These are phyloP conservation scores for Aphanomyces cochlioides DNA, from an alignment of 352 stramenopile species.

Conservation along the genomic window DNA sequence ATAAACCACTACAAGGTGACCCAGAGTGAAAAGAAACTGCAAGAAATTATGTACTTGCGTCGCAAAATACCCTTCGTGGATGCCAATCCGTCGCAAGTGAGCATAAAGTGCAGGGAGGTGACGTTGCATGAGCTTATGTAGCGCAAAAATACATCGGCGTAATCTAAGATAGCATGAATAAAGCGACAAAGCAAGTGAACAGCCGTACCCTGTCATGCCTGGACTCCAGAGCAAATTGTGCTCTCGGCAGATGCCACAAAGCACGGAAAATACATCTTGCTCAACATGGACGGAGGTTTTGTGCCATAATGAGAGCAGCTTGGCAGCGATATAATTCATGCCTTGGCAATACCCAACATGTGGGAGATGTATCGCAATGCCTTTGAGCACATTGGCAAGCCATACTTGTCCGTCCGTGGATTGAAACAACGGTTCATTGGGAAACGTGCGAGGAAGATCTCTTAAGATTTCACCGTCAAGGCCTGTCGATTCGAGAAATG, in stretches of 20 bases:
- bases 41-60: slow-evolving; percentile 48
- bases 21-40: background rate
- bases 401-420: slow-evolving; percentile 49
- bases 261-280: slow-evolving; percentile 59
- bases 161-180: slow-evolving; percentile 36
- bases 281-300: slow-evolving; percentile 37
- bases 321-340: slow-evolving; percentile 82
- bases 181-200: background rate
- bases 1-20: slow-evolving; percentile 63
- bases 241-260: slow-evolving; percentile 49
- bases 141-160: slow-evolving; percentile 68
- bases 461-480: slow-evolving; percentile 74
- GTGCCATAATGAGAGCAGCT: slow-evolving; percentile 50
- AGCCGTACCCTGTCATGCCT: slow-evolving; percentile 71
- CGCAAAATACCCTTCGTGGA: slow-evolving; percentile 74
- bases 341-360: slow-evolving; percentile 81
- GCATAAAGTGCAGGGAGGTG: slow-evolving; percentile 62
- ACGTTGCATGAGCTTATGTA: slow-evolving; percentile 60
- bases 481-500: slow-evolving; percentile 45
- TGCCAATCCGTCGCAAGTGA: slow-evolving; percentile 69
- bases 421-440: slow-evolving; percentile 46
- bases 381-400: slow-evolving; percentile 74
- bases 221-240: slow-evolving; percentile 61
- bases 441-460: slow-evolving; percentile 74
- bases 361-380: slow-evolving; percentile 42